phyloP scores from a whole-genome alignment of 495 filamentous ascomycete species.

The Neurospora tetraspora region DNA sequence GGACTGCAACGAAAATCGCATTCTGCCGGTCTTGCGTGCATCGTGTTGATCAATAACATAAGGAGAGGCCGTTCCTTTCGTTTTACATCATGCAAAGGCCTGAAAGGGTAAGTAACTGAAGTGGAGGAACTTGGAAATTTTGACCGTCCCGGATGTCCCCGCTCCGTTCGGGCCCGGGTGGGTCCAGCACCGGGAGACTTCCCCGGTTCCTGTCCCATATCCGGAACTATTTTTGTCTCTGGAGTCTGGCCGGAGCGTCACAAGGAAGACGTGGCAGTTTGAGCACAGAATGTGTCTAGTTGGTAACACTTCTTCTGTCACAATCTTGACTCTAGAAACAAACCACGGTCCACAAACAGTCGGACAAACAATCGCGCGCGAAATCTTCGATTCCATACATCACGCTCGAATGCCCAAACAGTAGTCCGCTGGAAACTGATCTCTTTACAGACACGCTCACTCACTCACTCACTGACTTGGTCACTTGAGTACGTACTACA shows the following conservation, averaged over 20 bases:
- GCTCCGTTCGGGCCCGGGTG: background rate
- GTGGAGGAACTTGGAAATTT: background rate
- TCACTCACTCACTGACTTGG: too few species aligned
- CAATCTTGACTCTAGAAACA: background rate
- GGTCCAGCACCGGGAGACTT: background rate
- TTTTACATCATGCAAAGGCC: background rate
- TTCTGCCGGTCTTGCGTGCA: background rate
- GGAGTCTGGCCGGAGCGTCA: background rate
- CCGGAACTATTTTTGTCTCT: background rate
- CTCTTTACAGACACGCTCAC: background rate
- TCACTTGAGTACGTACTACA: background rate
- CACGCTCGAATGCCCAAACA: too few species aligned
- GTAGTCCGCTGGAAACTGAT: too few species aligned
- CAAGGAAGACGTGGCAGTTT: background rate
- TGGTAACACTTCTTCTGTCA: background rate
- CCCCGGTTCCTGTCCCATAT: background rate
- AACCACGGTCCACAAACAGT: background rate
- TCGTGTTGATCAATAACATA: background rate
- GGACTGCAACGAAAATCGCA: background rate
- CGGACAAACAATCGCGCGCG: background rate
- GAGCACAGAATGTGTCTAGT: background rate
- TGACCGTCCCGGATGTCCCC: background rate
- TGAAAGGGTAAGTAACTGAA: background rate
- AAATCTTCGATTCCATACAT: background rate
- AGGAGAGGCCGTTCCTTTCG: background rate